Evolutionary conservation across 139 green algal species (phyloP), one percentile per base, ranked within the genome.

Genomic region (Coccomyxa sp.): DNA sequence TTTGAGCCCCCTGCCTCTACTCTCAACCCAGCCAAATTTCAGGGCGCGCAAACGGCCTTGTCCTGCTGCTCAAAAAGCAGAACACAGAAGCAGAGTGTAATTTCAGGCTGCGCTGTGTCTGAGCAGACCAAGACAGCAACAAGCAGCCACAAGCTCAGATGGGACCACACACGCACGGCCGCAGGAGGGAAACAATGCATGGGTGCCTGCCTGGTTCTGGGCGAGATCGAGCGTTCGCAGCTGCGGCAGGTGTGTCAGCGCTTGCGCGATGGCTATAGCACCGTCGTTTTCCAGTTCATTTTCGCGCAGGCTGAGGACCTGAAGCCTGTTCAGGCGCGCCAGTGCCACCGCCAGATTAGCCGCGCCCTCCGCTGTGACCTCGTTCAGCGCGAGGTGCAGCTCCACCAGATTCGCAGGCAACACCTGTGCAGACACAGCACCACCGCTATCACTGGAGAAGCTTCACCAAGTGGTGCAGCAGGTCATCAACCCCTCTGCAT

Each of bases 201-300:
- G 38, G 38, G 38, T 11, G 38, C 38, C 38, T 51, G 92, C 82
- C 89, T 95, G 92, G 87, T 97, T 97, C 59, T 78, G 82, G 71
- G 86, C 89, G 51, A 94, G 80, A 76, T 96, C 91, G 27, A 97
- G 68, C 10, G 38, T 67, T 4, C 67, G 17, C 4, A 93, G 84
- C 0, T 77, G 76, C n/a, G 83, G 82, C 60, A 84, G 63, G 17
- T 27, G 30, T 27, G 81, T 32, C 17, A 85, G 81, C 57, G 84
- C 85, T 23, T 32, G 58, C 25, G 88, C 87, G 25, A 98, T 60
- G 9, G 81, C 51, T 16, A 93, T 76, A 0, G 91, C 93, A 0
- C 95, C 95, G 13, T 84, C 85, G 78, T 96, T 91, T 75, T 94
- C 95, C 79, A 98, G 89, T 90, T 98, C 95, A 75, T 98, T 98